phyloP scores from a whole-genome alignment of 2,329 filamentous ascomycete genomes.

The Pseudogymnoascus sp. region DNA sequence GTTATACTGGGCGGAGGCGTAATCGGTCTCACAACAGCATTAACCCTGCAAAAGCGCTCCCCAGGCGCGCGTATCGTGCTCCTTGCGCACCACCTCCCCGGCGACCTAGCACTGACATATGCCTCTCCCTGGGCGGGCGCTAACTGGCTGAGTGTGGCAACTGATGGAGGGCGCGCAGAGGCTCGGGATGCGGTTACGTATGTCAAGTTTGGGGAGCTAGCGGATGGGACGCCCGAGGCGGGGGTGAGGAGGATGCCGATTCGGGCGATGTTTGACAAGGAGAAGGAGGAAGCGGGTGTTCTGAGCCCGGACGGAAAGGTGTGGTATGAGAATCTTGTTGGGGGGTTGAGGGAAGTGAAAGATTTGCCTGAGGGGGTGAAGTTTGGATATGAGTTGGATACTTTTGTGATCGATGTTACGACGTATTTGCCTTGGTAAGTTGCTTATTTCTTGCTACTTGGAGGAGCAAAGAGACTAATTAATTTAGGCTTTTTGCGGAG shows the following conservation, averaged over 20 bases:
- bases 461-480: neutral
- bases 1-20: slow-evolving; percentile 30
- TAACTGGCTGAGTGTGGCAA: slow-evolving; percentile 13
- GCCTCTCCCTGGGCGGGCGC: slow-evolving; percentile 34
- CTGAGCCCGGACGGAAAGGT: slow-evolving; percentile 31
- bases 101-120: slow-evolving; percentile 34
- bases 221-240: slow-evolving; percentile 15
- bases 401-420: slow-evolving; percentile 34
- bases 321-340: slow-evolving; percentile 36
- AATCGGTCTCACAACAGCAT: slow-evolving; percentile 34
- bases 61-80: slow-evolving; percentile 31
- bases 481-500: slow-evolving; percentile 27
- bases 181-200: slow-evolving; percentile 14
- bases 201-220: slow-evolving; percentile 20
- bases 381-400: slow-evolving; percentile 32
- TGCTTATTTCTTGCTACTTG: slow-evolving; percentile 16
- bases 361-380: slow-evolving; percentile 31
- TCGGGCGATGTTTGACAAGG: slow-evolving; percentile 12
- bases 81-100: slow-evolving; percentile 36
- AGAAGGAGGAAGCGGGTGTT: slow-evolving; percentile 24
- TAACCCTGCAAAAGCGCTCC: slow-evolving; percentile 32
- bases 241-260: slow-evolving; percentile 15
- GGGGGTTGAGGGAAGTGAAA: slow-evolving; percentile 28
- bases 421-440: slow-evolving; percentile 30
- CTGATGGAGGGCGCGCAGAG: slow-evolving; percentile 8